phyloP scores from a whole-genome alignment of 768 basidiomycete genomes.

The Pisolithus marmoratus region DNA sequence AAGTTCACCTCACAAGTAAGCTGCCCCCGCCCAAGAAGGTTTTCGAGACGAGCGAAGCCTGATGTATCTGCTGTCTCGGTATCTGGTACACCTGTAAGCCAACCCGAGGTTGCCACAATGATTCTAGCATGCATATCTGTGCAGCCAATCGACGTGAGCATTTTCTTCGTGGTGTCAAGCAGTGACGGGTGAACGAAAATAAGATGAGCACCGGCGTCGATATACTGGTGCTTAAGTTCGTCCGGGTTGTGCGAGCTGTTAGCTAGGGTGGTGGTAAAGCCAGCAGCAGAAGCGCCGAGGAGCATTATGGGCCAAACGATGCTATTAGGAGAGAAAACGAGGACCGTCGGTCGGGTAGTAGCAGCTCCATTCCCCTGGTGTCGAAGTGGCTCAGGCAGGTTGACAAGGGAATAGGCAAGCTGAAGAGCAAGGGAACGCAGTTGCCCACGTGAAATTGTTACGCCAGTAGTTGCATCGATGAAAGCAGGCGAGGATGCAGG shows the following conservation, averaged over 20 bases:
- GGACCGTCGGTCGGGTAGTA: conserved; percentile 36
- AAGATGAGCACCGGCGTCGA: conserved; percentile 56
- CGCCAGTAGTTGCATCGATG: conserved; percentile 59
- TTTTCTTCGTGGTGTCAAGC: conserved; percentile 45
- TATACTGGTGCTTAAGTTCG: conserved; percentile 71
- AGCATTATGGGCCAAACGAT: conserved; percentile 49
- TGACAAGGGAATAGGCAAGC: conserved; percentile 54
- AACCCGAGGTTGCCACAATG: conserved; percentile 48
- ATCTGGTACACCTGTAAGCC: conserved; percentile 32
- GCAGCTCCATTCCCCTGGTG: conserved; percentile 40
- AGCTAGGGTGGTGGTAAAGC: conserved; percentile 62
- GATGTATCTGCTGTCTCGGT: conserved; percentile 25
- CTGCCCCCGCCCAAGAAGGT: conserved; percentile 46
- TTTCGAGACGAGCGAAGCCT: conserved; percentile 36
- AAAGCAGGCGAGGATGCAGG: conserved; percentile 47
- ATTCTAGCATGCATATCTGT: conserved; percentile 48
- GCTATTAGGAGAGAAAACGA: conserved; percentile 68
- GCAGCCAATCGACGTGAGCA: conserved; percentile 48
- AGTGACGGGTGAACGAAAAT: conserved; percentile 64
- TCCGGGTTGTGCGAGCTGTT: conserved; percentile 63
- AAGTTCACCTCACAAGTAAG: conserved; percentile 51
- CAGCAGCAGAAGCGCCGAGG: conserved; percentile 52
- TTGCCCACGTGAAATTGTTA: conserved; percentile 49
- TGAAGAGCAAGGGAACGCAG: conserved; percentile 48
- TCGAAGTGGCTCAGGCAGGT: conserved; percentile 37